Conservation (phyloP, 257 asterid species). For the Petunia axillaris region DNA sequence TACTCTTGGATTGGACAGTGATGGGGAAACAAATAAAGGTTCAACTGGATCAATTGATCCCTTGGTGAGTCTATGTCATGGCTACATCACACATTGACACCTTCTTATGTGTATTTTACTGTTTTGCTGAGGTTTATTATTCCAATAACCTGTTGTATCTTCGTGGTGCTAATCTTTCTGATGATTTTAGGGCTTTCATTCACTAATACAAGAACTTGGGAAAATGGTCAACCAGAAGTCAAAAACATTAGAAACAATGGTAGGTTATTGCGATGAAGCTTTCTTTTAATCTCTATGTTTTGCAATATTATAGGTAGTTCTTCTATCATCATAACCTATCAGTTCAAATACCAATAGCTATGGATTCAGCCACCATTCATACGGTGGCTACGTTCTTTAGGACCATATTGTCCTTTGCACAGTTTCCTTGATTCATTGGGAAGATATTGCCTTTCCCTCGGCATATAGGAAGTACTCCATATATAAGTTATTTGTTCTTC, state of each 20-base stretch:
- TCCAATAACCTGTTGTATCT: neutral
- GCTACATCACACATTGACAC: neutral
- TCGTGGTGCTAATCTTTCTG: constrained; percentile 10
- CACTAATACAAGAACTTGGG: constrained; percentile 67
- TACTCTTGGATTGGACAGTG: constrained; percentile 53
- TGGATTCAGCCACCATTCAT: neutral
- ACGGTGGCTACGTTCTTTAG: neutral
- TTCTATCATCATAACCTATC: neutral
- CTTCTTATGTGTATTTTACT: neutral
- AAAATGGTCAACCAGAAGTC: constrained; percentile 37
- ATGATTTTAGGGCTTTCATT: constrained; percentile 66
- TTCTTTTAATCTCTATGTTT: neutral
- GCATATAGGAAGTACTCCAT: neutral
- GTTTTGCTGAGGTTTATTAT: neutral
- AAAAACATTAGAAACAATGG: constrained; percentile 49
- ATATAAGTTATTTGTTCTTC: neutral
- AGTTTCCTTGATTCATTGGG: neutral
- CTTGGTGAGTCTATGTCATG: constrained; percentile 47
- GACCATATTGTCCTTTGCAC: constrained; percentile 13
- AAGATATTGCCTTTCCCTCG: neutral
- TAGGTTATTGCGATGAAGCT: constrained; percentile 32
- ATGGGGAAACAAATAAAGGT: constrained; percentile 41
- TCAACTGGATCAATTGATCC: constrained; percentile 56
- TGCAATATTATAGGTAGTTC: neutral
- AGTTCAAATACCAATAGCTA: neutral